Percentiles rank a stretch among this genome's conserved stretches.
These are phyloP conservation scores for Bjerkandera adusta DNA, from an alignment of 1,284 basidiomycete species.

Conservation along the genomic window DNA sequence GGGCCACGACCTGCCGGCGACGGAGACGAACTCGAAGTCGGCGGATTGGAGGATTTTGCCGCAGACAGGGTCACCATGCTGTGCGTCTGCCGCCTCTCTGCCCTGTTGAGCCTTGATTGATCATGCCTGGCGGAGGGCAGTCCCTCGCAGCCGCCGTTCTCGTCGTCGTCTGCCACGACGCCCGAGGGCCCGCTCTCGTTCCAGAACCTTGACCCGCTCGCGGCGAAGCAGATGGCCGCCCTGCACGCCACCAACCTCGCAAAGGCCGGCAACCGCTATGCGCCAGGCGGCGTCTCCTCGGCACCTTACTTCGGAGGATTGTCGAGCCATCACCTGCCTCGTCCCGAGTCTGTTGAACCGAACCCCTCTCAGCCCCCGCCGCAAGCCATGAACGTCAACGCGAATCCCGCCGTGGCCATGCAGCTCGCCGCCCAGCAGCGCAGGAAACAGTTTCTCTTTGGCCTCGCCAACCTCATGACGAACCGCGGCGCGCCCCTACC, in stretches of 20 bases:
- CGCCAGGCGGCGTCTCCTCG: constrained; percentile 57
- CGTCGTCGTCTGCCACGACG: constrained; percentile 2
- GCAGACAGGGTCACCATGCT: constrained; percentile 28
- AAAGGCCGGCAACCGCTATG: constrained; percentile 56
- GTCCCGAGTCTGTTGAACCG: constrained; percentile 27
- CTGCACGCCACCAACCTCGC: constrained; percentile 62
- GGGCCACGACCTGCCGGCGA: no score
- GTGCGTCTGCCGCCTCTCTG: constrained; percentile 26
- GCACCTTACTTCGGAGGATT: constrained; percentile 65
- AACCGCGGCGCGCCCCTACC: constrained; percentile 59
- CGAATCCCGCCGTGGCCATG: constrained; percentile 17
- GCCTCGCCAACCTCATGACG: constrained; percentile 56
- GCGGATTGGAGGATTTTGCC: no score
- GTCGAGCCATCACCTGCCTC: constrained; percentile 40
- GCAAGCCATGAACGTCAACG: constrained; percentile 18
- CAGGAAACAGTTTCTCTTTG: constrained; percentile 54
- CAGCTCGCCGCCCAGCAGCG: constrained; percentile 30
- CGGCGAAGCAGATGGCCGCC: constrained; percentile 75
- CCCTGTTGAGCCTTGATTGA: not conserved
- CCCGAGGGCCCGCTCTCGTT: constrained; percentile 20
- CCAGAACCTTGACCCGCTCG: constrained; percentile 31
- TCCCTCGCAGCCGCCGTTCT: constrained; percentile 4
- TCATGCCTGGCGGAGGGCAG: not conserved
- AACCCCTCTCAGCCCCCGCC: constrained; percentile 9
- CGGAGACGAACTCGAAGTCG: no score